Base-by-base conservation (phyloP, 148 eudicot genomes). In the Oxyria digyna region DNA sequence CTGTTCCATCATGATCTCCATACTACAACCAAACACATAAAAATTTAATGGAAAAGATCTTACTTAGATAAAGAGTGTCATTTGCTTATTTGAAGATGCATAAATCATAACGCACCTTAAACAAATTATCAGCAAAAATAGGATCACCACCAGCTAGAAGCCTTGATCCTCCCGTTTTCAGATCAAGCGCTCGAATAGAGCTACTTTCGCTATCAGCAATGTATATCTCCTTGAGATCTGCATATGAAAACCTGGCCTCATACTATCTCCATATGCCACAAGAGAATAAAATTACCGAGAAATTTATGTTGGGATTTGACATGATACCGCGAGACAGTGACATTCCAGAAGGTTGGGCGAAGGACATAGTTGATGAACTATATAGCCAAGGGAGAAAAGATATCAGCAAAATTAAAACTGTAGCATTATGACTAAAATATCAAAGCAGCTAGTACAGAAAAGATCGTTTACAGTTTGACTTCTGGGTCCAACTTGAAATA, bases 201-300 rank as follows among this genome's bases (percentile, higher is more conserved):
- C 98, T 93, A 80, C 98, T 89, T 80, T 93, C 98, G 69, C 98
- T 93, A 78, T 93, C 98, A 72, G 98, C 98, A 82, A 89, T 82
- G 69, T 80, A 93, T 62, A 84, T 84, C 77, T 80, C 96, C 84
- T 80, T 89, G 71, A 81, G 54, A 85, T 87, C 98, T 89, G 65
- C 65, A 59, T 14, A 12, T 6, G 18, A 29, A 27, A 57, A 59
- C 20, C 31, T 27, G 35, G n/a, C 38, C 35, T 27, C 20, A 29
- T 29, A 59, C 13, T 20, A 31, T 14, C n/a, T n/a, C n/a, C n/a
- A n/a, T n/a, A n/a, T 13, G 1, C 52, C 27, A 59, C 27, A 29
- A 27, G 29, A 31, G 31, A 31, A 69, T 10, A 55, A 1, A 74
- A n/a, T n/a, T n/a, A n/a, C n/a, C n/a, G n/a, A n/a, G 48, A 59